These are phyloP conservation scores for Serendipita indica DNA, from an alignment of 768 basidiomycete genomes.

Conservation along the genomic window DNA sequence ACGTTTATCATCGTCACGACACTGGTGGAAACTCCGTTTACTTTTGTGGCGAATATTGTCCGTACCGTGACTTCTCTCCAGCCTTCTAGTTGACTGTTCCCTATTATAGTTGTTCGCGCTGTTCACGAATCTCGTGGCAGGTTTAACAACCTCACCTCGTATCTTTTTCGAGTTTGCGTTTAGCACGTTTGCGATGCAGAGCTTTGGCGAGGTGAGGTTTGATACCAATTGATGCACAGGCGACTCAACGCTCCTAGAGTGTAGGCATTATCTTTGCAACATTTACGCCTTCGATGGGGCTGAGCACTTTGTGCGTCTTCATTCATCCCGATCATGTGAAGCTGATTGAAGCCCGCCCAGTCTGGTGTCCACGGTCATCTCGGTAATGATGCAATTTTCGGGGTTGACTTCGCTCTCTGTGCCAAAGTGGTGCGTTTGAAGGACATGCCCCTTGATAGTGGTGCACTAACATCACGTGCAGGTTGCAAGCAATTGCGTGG, in stretches of 20 bases:
- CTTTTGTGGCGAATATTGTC: slow-evolving; percentile 22
- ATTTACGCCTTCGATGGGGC: slow-evolving; percentile 22
- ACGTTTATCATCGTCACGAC: slow-evolving; percentile 27
- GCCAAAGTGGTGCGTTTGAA: slow-evolving; percentile 20
- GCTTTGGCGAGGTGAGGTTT: slow-evolving; percentile 21
- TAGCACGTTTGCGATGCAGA: slow-evolving; percentile 21
- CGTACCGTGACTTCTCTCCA: slow-evolving; percentile 11
- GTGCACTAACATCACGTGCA: slow-evolving; percentile 9
- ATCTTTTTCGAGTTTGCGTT: slow-evolving; percentile 25
- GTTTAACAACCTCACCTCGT: slow-evolving; percentile 22
- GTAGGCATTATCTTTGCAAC: slow-evolving; percentile 23
- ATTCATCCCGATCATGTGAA: no score
- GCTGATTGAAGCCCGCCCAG: no score
- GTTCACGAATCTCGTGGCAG: slow-evolving; percentile 24
- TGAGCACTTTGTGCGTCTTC: slow-evolving; percentile 25
- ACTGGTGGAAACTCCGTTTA: slow-evolving; percentile 23
- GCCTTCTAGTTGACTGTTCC: neutral
- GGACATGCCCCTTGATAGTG: neutral
- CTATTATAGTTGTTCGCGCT: slow-evolving; percentile 18
- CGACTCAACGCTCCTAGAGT: slow-evolving; percentile 15
- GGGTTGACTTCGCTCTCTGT: slow-evolving; percentile 23
- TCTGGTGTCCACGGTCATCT: slow-evolving; percentile 21
- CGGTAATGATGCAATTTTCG: slow-evolving; percentile 19
- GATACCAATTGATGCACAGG: neutral
- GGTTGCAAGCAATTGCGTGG: slow-evolving; percentile 12